A percentile compares a stretch with the other conserved stretches of the same genome.
Conservation (phyloP, 2,329 filamentous ascomycete genomes). For the Colletotrichum lini region DNA sequence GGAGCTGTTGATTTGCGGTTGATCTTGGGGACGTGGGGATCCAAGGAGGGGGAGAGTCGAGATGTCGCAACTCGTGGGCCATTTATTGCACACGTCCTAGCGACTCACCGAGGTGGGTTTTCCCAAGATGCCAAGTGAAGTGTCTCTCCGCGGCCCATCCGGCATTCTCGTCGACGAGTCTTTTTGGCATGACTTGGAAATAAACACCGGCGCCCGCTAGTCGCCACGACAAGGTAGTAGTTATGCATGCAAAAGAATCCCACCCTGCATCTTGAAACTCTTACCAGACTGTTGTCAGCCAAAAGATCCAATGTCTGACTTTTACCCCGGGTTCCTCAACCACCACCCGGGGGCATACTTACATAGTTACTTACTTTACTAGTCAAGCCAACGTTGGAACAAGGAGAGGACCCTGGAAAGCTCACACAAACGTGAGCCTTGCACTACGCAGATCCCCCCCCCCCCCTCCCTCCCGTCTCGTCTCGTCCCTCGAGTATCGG, state of each 20-base stretch:
- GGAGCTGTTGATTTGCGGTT: neutral
- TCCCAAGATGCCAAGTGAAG: neutral
- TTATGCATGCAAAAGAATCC: neutral
- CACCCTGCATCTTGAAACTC: too few relatives aligned
- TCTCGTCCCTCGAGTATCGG: too few relatives aligned
- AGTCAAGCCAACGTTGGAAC: neutral
- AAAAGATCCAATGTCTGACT: too few relatives aligned
- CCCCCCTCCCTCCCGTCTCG: too few relatives aligned
- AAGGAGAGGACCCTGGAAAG: slow-evolving; percentile 24
- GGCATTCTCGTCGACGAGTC: neutral
- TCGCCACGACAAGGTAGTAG: neutral
- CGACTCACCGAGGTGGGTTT: slow-evolving; percentile 24
- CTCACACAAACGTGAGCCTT: neutral
- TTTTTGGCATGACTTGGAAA: neutral
- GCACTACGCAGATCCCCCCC: slow-evolving; percentile 10
- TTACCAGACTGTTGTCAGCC: too few relatives aligned
- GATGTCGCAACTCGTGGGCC: neutral
- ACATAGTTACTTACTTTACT: too few relatives aligned
- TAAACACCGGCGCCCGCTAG: neutral
- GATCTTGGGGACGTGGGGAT: neutral
- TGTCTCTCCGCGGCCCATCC: neutral
- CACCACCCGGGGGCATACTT: too few relatives aligned
- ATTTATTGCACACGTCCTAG: neutral
- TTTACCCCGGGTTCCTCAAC: slow-evolving; percentile 1
- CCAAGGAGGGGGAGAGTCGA: too few relatives aligned